Evolutionary conservation across 129 eudicot species (phyloP), one percentile per base, ranked within the genome.

Genomic region (Tagetes erecta): DNA sequence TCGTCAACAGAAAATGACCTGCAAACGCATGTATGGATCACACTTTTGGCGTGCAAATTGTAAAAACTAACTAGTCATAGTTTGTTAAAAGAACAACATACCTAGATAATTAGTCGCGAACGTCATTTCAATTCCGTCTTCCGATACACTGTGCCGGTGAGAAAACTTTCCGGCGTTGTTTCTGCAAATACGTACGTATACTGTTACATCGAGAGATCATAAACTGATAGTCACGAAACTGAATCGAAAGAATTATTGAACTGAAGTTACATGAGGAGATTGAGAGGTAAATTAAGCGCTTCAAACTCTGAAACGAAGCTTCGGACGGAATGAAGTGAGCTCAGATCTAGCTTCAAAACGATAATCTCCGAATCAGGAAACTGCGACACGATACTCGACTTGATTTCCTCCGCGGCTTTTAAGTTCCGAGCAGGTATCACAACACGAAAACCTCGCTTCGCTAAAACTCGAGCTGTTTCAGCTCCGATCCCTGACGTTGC

Each of bases 401-500:
- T 88, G 0, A 81, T 76, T 0, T 79, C 74, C 11, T 72, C 70
- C 10, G 74, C 83, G 3, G 60, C 57, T 53, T 79, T 79, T 3
- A 56, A 33, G 20, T 65, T 73, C 74, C 83, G 72, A 27, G 83
- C 74, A 3, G 83, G 79, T 11, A 79, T 14, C 7, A 79, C 37
- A 3, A 79, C 0, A 1, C 83, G 73, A 64, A 63, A 68, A 3
- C 83, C 83, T 5, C 78, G 63, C 68, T 72, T 79, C 27, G 83
- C 83, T 12, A 79, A 49, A 0, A 79, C 79, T 20, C 83, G 72
- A 42, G 83, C 83, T 45, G 83, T 79, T 20, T 79, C 83, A 52
- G 78, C 97, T 67, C 98, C 98, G 40, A 94, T 94, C 14, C 98
- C 98, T 0, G 98, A 94, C 64, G 97, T 94, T 46, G 97, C 97